A percentile compares a stretch with the other conserved stretches of the same genome.
Evolutionary conservation across 345 rosid species (phyloP).

Genomic region (Lagerstroemia speciosa): DNA sequence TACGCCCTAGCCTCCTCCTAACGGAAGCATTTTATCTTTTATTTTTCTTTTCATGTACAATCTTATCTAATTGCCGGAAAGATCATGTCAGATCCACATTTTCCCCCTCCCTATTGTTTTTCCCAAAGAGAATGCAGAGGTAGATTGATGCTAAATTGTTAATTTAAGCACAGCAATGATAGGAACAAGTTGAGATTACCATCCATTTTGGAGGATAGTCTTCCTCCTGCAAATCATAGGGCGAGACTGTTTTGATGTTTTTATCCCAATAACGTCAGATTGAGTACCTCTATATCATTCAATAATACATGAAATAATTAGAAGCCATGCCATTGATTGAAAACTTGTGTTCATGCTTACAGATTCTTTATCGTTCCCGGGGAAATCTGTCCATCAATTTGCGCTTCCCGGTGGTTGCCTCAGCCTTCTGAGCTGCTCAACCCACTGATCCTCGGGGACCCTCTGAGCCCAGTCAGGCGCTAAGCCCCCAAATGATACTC

Average conservation of each 20-base stretch:
- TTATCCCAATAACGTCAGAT: not conserved
- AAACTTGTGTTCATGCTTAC: not conserved
- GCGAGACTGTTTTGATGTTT: too few relatives aligned
- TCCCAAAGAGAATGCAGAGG: too few relatives aligned
- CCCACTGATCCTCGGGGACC: constrained; percentile 70
- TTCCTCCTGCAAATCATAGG: too few relatives aligned
- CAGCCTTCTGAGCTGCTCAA: constrained; percentile 48
- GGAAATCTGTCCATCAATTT: not conserved
- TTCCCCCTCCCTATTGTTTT: too few relatives aligned
- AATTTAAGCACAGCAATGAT: too few relatives aligned
- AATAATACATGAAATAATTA: not conserved
- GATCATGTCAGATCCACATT: not conserved
- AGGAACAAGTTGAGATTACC: too few relatives aligned
- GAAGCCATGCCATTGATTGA: not conserved
- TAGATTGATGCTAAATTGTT: too few relatives aligned
- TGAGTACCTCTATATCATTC: too few relatives aligned
- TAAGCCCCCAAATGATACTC: constrained; percentile 51
- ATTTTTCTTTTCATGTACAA: not conserved
- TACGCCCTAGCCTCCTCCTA: not conserved
- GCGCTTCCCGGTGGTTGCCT: constrained; percentile 26
- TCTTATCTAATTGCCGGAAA: not conserved
- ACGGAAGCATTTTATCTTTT: too few relatives aligned
- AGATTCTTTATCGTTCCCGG: not conserved
- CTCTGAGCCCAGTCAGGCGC: constrained; percentile 72
- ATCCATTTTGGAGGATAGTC: too few relatives aligned